Conservation (phyloP, 345 rosid genomes). For the Litchi chinensis region DNA sequence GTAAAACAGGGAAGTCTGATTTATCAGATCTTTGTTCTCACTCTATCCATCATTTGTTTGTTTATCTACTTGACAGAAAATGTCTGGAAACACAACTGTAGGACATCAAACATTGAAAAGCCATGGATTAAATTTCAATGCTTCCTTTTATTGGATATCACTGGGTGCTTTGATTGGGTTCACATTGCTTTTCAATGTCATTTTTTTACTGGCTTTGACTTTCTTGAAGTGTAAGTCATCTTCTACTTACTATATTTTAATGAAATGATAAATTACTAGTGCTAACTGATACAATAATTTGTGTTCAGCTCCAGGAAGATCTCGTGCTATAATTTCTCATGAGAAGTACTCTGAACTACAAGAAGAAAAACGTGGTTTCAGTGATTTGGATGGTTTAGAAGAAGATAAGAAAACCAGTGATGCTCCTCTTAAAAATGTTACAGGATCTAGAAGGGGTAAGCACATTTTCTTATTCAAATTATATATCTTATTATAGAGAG, state of each 20-base stretch:
- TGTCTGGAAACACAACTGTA: conserved; percentile 1
- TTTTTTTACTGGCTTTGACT: conserved; percentile 39
- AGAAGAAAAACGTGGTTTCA: not conserved
- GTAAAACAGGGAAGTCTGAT: not conserved
- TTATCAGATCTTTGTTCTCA: not conserved
- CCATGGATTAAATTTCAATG: conserved; percentile 10
- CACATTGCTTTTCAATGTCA: conserved; percentile 39
- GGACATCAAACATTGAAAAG: not conserved
- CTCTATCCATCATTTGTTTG: not conserved
- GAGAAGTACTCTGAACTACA: not conserved
- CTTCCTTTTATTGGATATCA: conserved; percentile 20
- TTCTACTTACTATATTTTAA: not conserved
- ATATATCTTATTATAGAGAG: too few species aligned
- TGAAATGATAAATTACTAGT: not conserved
- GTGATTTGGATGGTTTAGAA: not conserved
- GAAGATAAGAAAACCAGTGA: not conserved
- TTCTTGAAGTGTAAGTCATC: conserved; percentile 39
- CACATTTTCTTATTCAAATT: not conserved
- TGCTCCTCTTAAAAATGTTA: not conserved
- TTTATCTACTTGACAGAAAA: not conserved
- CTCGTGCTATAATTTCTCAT: conserved; percentile 13
- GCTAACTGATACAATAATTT: not conserved
- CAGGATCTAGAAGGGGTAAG: conserved; percentile 21
- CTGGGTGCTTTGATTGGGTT: conserved; percentile 42
- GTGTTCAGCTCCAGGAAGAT: not conserved